Evolutionary conservation across 1,284 basidiomycete species (phyloP), one percentile per base, ranked within the genome.

Genomic region (Cutaneotrichosporon cyanovorans): DNA sequence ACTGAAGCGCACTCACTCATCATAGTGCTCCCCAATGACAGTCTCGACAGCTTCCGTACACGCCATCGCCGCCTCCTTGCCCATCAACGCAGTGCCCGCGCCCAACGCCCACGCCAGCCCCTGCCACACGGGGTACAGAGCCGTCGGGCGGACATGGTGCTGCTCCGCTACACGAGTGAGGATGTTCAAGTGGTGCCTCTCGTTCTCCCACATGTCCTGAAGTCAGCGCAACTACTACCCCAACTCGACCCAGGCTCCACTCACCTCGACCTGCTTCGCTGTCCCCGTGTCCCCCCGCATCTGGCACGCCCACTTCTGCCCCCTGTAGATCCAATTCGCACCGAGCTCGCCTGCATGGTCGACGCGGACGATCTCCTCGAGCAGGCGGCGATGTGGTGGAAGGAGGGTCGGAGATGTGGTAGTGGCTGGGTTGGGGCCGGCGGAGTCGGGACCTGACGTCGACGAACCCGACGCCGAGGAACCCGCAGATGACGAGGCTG

Each of bases 1-100:
- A n/a, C n/a, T n/a, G n/a, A n/a, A n/a, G n/a, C n/a, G n/a, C n/a
- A 78, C 87, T 68, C 66, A 93, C 91, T 96, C 90, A 68, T 96
- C 89, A 62, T 97, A 97, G 67, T 97, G 92, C 69, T 97, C 92
- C 22, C 92, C 92, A 46, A 97, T 97, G 40, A 91, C 89, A 0
- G 90, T 96, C 71, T 97, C 92, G 5, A 97, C 91, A 0, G 92
- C 92, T 69, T 97, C 92, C 0, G 92, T 97, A 60, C 91, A 96
- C 2, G 92, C 92, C 92, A 97, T 97, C 1, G 92, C 91, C 7
- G 90, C 89, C 57, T 96, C 83, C 61, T 83, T 85, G 15, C 92
- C 87, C 78, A 96, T 78, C 16, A 93, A 68, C 1, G 89, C 92
- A 0, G 92, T 95, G 0, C 76, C 77, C 2, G 83, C 83, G 5